Percentiles rank a stretch among this genome's conserved stretches.
Evolutionary conservation across 768 basidiomycete species (phyloP).

Genomic region (Phanerochaete sordida): DNA sequence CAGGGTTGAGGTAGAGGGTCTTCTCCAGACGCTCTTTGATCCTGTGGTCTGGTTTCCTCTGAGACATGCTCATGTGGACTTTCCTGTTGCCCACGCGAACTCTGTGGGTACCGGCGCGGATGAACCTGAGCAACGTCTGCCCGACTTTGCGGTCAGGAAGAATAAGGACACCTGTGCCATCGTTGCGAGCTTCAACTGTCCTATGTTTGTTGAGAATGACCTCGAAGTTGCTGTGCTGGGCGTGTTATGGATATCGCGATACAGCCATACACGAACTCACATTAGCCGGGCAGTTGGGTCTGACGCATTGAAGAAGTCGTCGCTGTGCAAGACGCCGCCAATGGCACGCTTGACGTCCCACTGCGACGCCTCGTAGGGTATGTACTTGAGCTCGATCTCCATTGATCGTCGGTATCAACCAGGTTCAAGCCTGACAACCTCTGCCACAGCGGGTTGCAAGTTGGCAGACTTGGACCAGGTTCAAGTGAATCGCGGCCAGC

Average conservation of each 20-base stretch:
- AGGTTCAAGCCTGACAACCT: conserved; percentile 11
- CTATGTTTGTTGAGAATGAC: conserved; percentile 50
- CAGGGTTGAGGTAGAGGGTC: conserved; percentile 28
- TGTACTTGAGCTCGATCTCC: conserved; percentile 34
- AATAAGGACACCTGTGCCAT: conserved; percentile 42
- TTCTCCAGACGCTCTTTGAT: conserved; percentile 24
- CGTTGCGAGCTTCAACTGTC: conserved; percentile 45
- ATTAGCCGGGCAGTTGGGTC: conserved; percentile 23
- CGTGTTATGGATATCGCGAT: neutral
- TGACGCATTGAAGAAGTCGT: conserved; percentile 40
- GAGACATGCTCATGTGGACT: conserved; percentile 16
- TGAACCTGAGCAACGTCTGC: conserved; percentile 42
- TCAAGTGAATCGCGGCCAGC: neutral
- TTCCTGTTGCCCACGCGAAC: conserved; percentile 21
- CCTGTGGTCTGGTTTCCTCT: neutral
- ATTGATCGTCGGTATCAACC: conserved; percentile 20
- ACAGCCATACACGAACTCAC: conserved; percentile 9
- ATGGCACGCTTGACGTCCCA: conserved; percentile 59
- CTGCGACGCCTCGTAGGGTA: conserved; percentile 37
- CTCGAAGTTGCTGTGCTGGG: conserved; percentile 52
- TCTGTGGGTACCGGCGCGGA: conserved; percentile 28
- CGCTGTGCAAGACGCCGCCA: conserved; percentile 53
- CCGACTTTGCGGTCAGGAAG: conserved; percentile 32
- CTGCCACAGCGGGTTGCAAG: conserved; percentile 6
- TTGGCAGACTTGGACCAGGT: conserved; percentile 15